phyloP scores from a whole-genome alignment of 2,329 filamentous ascomycete genomes.

The Fusarium begoniae region DNA sequence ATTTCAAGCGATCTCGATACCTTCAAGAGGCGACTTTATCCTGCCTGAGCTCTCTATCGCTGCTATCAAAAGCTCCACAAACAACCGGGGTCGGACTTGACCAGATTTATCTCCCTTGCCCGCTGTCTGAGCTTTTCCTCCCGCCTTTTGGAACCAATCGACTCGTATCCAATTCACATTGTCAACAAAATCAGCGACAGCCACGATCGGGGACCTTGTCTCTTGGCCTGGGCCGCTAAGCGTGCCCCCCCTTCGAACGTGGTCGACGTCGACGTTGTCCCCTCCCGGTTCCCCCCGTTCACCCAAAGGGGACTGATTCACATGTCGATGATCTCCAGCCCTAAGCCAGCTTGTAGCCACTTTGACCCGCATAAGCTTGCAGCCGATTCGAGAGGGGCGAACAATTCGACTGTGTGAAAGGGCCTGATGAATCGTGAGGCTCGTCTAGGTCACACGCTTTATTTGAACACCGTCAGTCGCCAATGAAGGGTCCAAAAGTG shows the following conservation, averaged over 20 bases:
- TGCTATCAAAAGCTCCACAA: constrained; percentile 23
- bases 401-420: background rate
- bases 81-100: constrained; percentile 13
- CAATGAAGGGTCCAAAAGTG: background rate
- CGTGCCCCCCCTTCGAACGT: constrained; percentile 8
- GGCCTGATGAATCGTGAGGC: background rate
- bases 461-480: constrained; percentile 2
- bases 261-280: constrained; percentile 26
- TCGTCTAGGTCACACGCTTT: constrained; percentile 6
- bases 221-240: constrained; percentile 10
- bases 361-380: constrained; percentile 34
- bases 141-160: constrained; percentile 22
- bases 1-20: background rate
- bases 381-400: constrained; percentile 26
- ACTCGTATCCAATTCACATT: constrained; percentile 30
- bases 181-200: constrained; percentile 30
- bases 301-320: constrained; percentile 31
- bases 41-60: background rate
- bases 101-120: constrained; percentile 32
- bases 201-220: constrained; percentile 11
- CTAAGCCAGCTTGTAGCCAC: constrained; percentile 30
- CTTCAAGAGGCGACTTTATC: background rate
- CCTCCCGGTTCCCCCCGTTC: constrained; percentile 40
- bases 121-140: constrained; percentile 17
- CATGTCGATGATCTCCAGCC: constrained; percentile 45